Evolutionary conservation across 768 basidiomycete genomes (phyloP), one percentile per base, ranked within the genome.

Genomic region (Amanita molliuscula): DNA sequence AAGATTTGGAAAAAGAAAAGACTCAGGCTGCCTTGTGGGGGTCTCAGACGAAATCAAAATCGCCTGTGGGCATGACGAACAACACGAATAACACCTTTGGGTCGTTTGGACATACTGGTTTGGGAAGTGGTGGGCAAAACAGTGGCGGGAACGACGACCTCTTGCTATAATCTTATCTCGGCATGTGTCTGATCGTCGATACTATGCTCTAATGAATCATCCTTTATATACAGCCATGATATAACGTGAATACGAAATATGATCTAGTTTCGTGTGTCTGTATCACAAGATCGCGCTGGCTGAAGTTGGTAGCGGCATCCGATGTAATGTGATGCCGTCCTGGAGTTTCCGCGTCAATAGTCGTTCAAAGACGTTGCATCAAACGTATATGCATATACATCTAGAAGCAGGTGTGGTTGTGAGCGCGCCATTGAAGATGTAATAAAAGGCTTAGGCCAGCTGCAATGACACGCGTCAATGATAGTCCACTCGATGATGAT

Each of bases 1-100:
- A 86, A 65, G 92, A 91, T 59, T 62, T 96, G 55, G 87, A 90
- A 68, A 82, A 79, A 67, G 92, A 95, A 70, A 92, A 93, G 70
- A 76, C 82, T 2, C 77, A 76, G 61, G 81, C 83, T 18, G 79
- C 78, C 8, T 76, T 96, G 29, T 96, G 93, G 93, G 88, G 85
- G 21, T 26, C 51, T 26, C 37, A 43, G 35, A 60, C 59, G 4
- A 56, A 56, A 53, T 57, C 61, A 35, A 47, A 40, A 11, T 25
- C 42, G 3, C 44, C 38, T 8, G 33, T 45, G 31, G 16, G 44
- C 16, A 44, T 16, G 8, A 15, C 44, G 10, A 42, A 40, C 23
- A 38, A 44, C 3, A 48, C 44, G 9, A 44, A 44, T 16, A 47
- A 51, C 31, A 52, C 58, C 3, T 69, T 71, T 53, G 71, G 71